Base-by-base conservation (phyloP, 208 protist species). In the Angomonas deanei region DNA sequence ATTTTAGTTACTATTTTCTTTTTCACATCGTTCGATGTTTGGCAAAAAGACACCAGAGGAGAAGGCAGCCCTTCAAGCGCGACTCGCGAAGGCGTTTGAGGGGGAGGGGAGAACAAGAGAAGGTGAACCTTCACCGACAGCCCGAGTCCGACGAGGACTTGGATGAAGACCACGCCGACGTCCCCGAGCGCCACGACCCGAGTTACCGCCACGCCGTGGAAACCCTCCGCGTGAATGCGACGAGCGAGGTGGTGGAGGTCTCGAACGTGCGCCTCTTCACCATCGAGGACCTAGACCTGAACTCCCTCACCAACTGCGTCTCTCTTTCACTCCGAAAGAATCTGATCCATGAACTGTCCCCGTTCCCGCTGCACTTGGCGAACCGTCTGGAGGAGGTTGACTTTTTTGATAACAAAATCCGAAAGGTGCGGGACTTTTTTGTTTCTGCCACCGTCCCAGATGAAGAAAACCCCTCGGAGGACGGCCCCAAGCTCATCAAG, bases 361-460 rank as follows among this genome's bases (percentile, higher is more conserved):
- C 80, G 1, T 74, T 97, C 48, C 91, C 91, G 2, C 59, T 82
- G 50, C 59, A 81, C 30, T 68, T 96, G 24, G 76, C 76, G 0
- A 47, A 64, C 15, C 76, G 82, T 13, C 77, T 97, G 2, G 49
- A 68, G 4, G 80, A 90, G 31, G 74, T 97, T 0, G 93, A 97
- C 53, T 63, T 97, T 26, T 97, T 96, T 56, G 93, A 96, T 68
- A 97, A 97, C 75, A 94, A 97, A 57, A 82, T 97, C 48, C 66
- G 70, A 6, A 91, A 86, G 53, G 36, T 97, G 10, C 56, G 80
- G 1, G 74, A 85, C 33, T 96, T 96, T 64, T 95, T 95, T 50
- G 69, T 56, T 21, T 59, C 67, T 13, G 72, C 68, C n/a, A 73
- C 34, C 21, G 55, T 63, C 27, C 31, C 58, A 28, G 68, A 77